Percentiles rank a stretch among this genome's conserved stretches.
Evolutionary conservation across 192 early-diverging fungal species (phyloP).

Genomic region (Backusella tarrabulga): DNA sequence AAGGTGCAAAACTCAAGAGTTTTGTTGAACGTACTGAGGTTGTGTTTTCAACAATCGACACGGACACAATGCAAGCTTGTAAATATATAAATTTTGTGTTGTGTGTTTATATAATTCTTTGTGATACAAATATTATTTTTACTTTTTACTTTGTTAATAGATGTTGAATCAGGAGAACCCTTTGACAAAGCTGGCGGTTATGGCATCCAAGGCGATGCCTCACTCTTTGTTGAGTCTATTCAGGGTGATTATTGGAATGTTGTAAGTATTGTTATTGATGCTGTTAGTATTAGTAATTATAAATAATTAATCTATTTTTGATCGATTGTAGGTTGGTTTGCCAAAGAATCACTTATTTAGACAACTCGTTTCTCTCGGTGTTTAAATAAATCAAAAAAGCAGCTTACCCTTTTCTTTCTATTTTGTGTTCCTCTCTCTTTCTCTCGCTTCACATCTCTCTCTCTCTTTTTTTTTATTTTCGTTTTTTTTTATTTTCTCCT

Average conservation of each 20-base stretch:
- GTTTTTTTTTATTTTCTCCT: not conserved
- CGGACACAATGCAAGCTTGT: slow-evolving; percentile 63
- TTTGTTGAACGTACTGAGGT: slow-evolving; percentile 69
- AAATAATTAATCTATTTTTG: slow-evolving; percentile 3
- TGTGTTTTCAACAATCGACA: slow-evolving; percentile 57
- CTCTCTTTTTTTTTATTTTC: not conserved
- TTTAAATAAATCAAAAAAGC: slow-evolving; percentile 12
- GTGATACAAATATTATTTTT: slow-evolving; percentile 20
- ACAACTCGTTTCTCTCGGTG: slow-evolving; percentile 13
- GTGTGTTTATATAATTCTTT: slow-evolving; percentile 27
- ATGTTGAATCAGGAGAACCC: slow-evolving; percentile 50
- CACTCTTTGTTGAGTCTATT: slow-evolving; percentile 70
- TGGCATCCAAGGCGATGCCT: slow-evolving; percentile 78
- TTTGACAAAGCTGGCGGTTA: slow-evolving; percentile 84
- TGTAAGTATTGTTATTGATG: slow-evolving; percentile 38
- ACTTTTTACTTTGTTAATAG: slow-evolving; percentile 13
- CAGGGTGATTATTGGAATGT: slow-evolving; percentile 88
- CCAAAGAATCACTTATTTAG: slow-evolving; percentile 29
- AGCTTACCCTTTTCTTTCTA: not conserved
- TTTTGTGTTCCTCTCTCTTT: not conserved
- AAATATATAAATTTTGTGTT: not conserved
- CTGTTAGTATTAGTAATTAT: not conserved
- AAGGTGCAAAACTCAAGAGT: slow-evolving; percentile 19
- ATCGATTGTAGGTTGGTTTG: slow-evolving; percentile 29
- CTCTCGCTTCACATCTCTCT: not conserved